Conservation (phyloP, 805 yeast genomes). For the Yamadazyma scolyti region DNA sequence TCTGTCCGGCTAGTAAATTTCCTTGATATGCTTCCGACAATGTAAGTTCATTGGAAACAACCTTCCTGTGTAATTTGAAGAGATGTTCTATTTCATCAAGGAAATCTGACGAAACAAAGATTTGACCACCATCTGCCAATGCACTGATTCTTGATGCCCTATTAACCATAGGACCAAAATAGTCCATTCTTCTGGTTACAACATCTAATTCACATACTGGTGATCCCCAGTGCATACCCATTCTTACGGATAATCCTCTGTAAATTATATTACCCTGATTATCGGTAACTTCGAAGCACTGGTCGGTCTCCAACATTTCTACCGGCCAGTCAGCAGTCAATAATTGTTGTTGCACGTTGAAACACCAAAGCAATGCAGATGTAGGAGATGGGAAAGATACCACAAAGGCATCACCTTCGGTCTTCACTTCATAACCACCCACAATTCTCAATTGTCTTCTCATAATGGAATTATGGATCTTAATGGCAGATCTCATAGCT, state of each 20-base stretch:
- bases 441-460: constrained; percentile 86
- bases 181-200: constrained; percentile 96
- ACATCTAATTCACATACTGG: constrained; percentile 96
- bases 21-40: constrained; percentile 45
- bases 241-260: constrained; percentile 89
- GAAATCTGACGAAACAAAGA: constrained; percentile 80
- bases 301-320: constrained; percentile 79
- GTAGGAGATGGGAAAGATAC: constrained; percentile 94
- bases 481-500: constrained; percentile 96
- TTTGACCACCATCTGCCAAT: constrained; percentile 98
- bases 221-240: constrained; percentile 98
- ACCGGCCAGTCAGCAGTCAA: constrained; percentile 90
- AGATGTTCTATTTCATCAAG: constrained; percentile 65
- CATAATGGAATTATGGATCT: constrained; percentile 91
- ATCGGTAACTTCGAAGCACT: constrained; percentile 79
- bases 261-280: constrained; percentile 57
- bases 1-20: constrained; percentile 44
- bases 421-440: constrained; percentile 97
- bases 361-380: constrained; percentile 90
- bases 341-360: constrained; percentile 83
- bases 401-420: constrained; percentile 99
- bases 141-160: constrained; percentile 91
- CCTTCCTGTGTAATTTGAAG: constrained; percentile 43
- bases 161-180: constrained; percentile 98
- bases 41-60: constrained; percentile 21